These are phyloP conservation scores for Isochrysis galbana DNA, from an alignment of 78 protist genomes.

Conservation along the genomic window DNA sequence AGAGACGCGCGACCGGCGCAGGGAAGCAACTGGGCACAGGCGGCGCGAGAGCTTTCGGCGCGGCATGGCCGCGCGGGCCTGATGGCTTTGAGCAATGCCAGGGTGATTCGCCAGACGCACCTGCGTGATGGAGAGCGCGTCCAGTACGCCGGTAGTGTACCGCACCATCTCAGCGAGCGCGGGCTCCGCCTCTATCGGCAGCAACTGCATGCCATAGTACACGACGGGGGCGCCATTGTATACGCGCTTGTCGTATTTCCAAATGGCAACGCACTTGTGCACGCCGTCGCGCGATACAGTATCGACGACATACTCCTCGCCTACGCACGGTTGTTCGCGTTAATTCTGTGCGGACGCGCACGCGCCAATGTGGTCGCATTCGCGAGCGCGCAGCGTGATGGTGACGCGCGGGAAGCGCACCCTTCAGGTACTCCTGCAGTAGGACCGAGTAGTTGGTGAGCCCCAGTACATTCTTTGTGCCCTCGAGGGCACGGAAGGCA, in stretches of 20 bases:
- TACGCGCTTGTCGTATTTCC: slow-evolving; percentile 23
- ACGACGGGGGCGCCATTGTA: slow-evolving; percentile 1
- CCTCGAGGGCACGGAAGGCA: neutral
- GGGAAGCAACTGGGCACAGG: too few relatives aligned
- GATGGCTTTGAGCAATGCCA: too few relatives aligned
- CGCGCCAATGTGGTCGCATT: too few relatives aligned
- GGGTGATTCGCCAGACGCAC: too few relatives aligned
- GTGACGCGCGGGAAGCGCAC: too few relatives aligned
- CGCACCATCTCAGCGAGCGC: neutral
- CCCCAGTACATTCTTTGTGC: slow-evolving; percentile 20
- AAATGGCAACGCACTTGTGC: slow-evolving; percentile 33
- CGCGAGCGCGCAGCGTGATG: too few relatives aligned
- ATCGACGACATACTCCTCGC: slow-evolving; percentile 30
- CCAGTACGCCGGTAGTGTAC: neutral
- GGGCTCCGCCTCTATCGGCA: neutral
- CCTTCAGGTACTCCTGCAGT: neutral
- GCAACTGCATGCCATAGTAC: neutral
- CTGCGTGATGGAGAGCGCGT: neutral
- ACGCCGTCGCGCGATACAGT: neutral
- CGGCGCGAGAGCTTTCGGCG: too few relatives aligned
- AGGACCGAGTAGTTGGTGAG: neutral
- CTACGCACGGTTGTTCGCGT: too few relatives aligned
- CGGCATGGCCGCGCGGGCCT: too few relatives aligned
- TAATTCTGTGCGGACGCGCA: too few relatives aligned
- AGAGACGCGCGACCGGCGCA: too few relatives aligned